Conservation (phyloP, 2,329 filamentous ascomycete genomes). For the Myrmaecium sp. region DNA sequence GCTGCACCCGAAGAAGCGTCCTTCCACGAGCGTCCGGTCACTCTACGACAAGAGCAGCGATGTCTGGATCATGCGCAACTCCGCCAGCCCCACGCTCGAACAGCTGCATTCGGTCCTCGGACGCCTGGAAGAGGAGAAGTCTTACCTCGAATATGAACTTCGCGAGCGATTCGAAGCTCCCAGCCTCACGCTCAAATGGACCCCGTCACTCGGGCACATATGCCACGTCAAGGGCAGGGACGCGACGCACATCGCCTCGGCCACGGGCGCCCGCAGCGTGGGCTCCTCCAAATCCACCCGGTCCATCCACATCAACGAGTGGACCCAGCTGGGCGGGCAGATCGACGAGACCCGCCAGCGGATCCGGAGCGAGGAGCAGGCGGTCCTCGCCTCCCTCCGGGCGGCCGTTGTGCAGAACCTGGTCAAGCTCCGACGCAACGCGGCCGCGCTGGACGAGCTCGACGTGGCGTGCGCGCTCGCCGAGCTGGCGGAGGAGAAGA, state of each 20-base stretch:
- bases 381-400: conserved; percentile 59
- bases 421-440: conserved; percentile 74
- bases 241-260: conserved; percentile 26
- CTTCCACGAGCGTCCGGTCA: conserved; percentile 3
- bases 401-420: conserved; percentile 64
- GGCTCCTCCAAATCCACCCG: conserved; percentile 70
- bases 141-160: conserved; percentile 30
- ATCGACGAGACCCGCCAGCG: conserved; percentile 63
- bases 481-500: conserved; percentile 55
- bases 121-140: conserved; percentile 42
- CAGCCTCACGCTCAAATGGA: conserved; percentile 68
- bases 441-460: conserved; percentile 79
- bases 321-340: conserved; percentile 63
- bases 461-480: conserved; percentile 84
- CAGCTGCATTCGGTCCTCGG: conserved; percentile 53
- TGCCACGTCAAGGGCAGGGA: conserved; percentile 81
- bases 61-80: conserved; percentile 46
- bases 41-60: conserved; percentile 12
- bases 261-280: conserved; percentile 36
- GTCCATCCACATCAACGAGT: conserved; percentile 68
- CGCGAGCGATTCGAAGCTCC: conserved; percentile 32
- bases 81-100: conserved; percentile 48
- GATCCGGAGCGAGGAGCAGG: conserved; percentile 71
- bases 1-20: conserved; percentile 17
- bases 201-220: conserved; percentile 72